A percentile compares a stretch with the other conserved stretches of the same genome.
phyloP scores from a whole-genome alignment of 495 filamentous ascomycete species.

The Massariosphaeria phaeospora region DNA sequence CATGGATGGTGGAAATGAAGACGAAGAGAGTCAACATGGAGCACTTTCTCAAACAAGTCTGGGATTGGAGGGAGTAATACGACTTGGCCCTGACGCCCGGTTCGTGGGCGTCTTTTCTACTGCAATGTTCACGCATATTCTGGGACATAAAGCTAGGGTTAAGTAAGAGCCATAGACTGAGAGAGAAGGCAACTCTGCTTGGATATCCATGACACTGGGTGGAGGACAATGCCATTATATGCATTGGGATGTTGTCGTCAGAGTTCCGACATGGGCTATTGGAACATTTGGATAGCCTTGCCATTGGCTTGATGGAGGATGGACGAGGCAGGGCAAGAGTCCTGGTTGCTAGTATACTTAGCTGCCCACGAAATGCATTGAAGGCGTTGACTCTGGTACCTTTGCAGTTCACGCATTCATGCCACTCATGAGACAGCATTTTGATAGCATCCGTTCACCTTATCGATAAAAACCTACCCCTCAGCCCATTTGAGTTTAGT shows the following conservation, averaged over 20 bases:
- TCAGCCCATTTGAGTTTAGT: background rate
- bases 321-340: background rate
- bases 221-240: constrained; percentile 10
- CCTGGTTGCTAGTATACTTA: background rate
- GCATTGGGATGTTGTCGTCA: constrained; percentile 3
- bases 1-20: constrained; percentile 95
- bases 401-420: too few species aligned
- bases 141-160: constrained; percentile 23
- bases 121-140: constrained; percentile 20
- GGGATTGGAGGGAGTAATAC: constrained; percentile 76
- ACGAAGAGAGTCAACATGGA: constrained; percentile 95
- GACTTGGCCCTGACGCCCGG: too few species aligned
- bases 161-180: constrained; percentile 33
- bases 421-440: constrained; percentile 15
- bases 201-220: background rate
- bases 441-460: too few species aligned
- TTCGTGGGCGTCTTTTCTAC: constrained; percentile 7
- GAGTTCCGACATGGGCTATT: background rate
- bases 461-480: too few species aligned
- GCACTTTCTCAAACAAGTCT: constrained; percentile 84
- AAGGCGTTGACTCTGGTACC: too few species aligned
- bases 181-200: constrained; percentile 17
- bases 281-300: background rate
- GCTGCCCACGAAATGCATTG: too few species aligned
- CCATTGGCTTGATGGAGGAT: background rate